A percentile compares a stretch with the other conserved stretches of the same genome.
These are phyloP conservation scores for Candida railenensis DNA, from an alignment of 805 yeast species.

Conservation along the genomic window DNA sequence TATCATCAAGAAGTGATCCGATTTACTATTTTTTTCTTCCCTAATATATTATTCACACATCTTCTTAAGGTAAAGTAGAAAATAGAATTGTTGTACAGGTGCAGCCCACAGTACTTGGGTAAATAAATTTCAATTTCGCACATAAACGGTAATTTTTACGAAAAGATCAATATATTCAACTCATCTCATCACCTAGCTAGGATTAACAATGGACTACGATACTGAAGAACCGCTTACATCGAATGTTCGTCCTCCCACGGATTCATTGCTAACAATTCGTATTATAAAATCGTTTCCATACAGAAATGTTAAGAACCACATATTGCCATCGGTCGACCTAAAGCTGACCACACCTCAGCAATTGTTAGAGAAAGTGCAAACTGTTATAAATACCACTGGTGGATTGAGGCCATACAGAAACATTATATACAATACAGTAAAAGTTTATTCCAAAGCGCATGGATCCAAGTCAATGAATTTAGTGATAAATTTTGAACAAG, in stretches of 20 bases:
- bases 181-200: neutral
- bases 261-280: slow-evolving; percentile 79
- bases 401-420: slow-evolving; percentile 80
- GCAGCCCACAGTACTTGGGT: neutral
- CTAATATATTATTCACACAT: neutral
- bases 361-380: slow-evolving; percentile 52
- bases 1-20: neutral
- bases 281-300: slow-evolving; percentile 89
- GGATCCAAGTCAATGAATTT: slow-evolving; percentile 91
- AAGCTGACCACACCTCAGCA: slow-evolving; percentile 63
- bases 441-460: slow-evolving; percentile 92
- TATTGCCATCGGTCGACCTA: slow-evolving; percentile 70
- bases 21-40: neutral
- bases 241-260: slow-evolving; percentile 67
- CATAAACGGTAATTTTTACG: neutral
- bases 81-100: neutral
- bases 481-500: slow-evolving; percentile 84
- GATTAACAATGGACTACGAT: slow-evolving; percentile 15
- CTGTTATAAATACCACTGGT: slow-evolving; percentile 54
- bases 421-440: slow-evolving; percentile 70
- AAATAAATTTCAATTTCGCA: neutral
- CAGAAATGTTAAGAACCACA: slow-evolving; percentile 78
- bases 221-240: slow-evolving; percentile 77
- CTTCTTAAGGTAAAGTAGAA: neutral
- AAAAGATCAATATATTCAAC: too few species aligned